A percentile compares a stretch with the other conserved stretches of the same genome.
These are phyloP conservation scores for Aspergillus wentii DNA, from an alignment of 495 filamentous ascomycete genomes.

Conservation along the genomic window DNA sequence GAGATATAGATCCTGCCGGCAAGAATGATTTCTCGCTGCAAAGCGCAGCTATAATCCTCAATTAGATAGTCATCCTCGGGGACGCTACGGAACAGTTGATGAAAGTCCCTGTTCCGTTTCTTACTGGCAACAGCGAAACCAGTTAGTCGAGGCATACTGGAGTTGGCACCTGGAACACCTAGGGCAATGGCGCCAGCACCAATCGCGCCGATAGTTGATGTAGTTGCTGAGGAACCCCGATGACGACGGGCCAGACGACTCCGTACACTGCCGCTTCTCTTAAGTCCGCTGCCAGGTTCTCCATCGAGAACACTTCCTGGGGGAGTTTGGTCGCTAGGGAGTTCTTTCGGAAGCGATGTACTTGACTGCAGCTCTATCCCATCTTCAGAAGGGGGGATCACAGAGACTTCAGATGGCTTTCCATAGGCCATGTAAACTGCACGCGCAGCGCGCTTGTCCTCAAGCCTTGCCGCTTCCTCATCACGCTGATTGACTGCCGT, in stretches of 20 bases:
- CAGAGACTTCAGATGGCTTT: conserved; percentile 29
- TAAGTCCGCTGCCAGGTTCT: conserved; percentile 49
- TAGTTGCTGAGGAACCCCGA: conserved; percentile 79
- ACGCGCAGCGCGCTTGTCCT: conserved; percentile 53
- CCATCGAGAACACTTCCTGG: conserved; percentile 67
- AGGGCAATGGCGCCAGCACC: conserved; percentile 60
- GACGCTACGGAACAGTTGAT: conserved; percentile 88
- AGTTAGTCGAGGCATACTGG: conserved; percentile 69
- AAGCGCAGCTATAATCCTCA: conserved; percentile 94
- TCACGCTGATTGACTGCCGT: conserved; percentile 39
- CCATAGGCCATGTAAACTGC: conserved; percentile 61
- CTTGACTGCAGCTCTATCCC: conserved; percentile 27
- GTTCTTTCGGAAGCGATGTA: conserved; percentile 28
- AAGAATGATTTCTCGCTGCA: conserved; percentile 92
- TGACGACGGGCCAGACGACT: conserved; percentile 72
- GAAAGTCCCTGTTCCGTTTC: conserved; percentile 94
- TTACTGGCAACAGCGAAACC: conserved; percentile 96
- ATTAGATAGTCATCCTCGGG: conserved; percentile 98
- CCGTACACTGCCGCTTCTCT: conserved; percentile 75
- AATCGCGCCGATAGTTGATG: conserved; percentile 65
- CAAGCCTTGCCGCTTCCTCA: conserved; percentile 49
- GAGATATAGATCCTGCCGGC: conserved; percentile 94
- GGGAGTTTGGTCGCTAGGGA: conserved; percentile 54
- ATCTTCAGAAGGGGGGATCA: conserved; percentile 25
- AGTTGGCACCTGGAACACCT: conserved; percentile 52